phyloP scores from a whole-genome alignment of 2,329 filamentous ascomycete species.

The Trichoderma sp. region DNA sequence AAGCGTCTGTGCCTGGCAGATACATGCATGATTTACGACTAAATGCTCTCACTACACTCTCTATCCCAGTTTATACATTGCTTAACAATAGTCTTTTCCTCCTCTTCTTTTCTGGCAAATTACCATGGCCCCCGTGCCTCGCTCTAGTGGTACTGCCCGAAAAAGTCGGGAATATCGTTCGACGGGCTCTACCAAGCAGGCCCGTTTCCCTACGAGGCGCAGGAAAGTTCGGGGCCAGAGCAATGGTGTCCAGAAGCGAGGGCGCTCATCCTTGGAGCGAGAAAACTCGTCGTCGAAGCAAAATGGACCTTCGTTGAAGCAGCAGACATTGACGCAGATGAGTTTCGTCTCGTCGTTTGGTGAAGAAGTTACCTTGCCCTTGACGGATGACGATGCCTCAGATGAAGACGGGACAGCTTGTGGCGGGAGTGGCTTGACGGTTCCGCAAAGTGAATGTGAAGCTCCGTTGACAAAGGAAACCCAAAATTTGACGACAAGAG shows the following conservation, averaged over 20 bases:
- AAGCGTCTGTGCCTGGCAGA: neutral
- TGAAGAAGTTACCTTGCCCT: slow-evolving; percentile 37
- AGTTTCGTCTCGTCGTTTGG: slow-evolving; percentile 45
- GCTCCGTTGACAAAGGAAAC: slow-evolving; percentile 34
- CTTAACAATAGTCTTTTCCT: too few relatives aligned
- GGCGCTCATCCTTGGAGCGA: slow-evolving; percentile 30
- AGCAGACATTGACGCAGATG: slow-evolving; percentile 51
- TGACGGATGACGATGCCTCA: slow-evolving; percentile 38
- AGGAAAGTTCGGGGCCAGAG: slow-evolving; percentile 44
- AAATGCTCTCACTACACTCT: neutral
- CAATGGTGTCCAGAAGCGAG: slow-evolving; percentile 27
- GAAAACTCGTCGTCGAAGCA: neutral
- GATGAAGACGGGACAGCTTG: slow-evolving; percentile 32
- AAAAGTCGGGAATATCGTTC: slow-evolving; percentile 47
- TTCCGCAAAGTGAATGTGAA: slow-evolving; percentile 33
- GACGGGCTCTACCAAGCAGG: slow-evolving; percentile 44
- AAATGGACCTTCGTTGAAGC: slow-evolving; percentile 30
- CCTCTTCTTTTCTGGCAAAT: neutral
- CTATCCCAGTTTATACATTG: neutral
- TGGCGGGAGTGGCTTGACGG: slow-evolving; percentile 37
- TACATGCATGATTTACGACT: neutral
- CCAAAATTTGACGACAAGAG: slow-evolving; percentile 31
- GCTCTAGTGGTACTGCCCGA: slow-evolving; percentile 44
- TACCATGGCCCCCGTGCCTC: slow-evolving; percentile 45
- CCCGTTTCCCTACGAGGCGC: slow-evolving; percentile 44